phyloP scores from a whole-genome alignment of 208 protist genomes.

The Wallacemonas sp. region DNA sequence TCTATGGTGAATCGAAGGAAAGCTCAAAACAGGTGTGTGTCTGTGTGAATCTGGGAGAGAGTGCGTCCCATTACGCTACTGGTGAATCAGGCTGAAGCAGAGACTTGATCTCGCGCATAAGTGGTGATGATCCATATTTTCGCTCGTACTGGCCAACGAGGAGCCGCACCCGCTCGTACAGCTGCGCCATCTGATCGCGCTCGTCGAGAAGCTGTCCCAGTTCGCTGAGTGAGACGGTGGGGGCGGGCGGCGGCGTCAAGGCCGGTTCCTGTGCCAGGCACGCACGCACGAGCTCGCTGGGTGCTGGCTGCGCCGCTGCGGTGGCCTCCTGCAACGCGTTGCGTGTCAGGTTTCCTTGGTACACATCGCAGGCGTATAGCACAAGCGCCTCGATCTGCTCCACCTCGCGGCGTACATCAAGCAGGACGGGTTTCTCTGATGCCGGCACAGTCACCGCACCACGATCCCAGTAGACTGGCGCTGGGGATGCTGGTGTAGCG shows the following conservation, averaged over 20 bases:
- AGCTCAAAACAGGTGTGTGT: neutral
- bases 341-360: constrained; percentile 42
- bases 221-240: constrained; percentile 52
- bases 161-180: constrained; percentile 24
- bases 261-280: constrained; percentile 3
- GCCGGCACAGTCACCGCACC: constrained; percentile 36
- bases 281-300: neutral
- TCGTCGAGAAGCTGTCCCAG: constrained; percentile 66
- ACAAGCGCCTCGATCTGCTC: constrained; percentile 49
- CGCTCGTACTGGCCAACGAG: constrained; percentile 3
- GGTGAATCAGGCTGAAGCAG: constrained; percentile 30
- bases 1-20: neutral
- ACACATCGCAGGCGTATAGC: constrained; percentile 36
- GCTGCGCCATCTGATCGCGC: constrained; percentile 54
- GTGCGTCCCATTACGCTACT: too few species aligned
- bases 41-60: neutral
- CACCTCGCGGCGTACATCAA: constrained; percentile 40
- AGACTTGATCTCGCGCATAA: constrained; percentile 24
- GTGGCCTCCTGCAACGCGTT: neutral
- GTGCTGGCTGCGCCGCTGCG: neutral
- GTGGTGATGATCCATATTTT: constrained; percentile 9
- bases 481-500: neutral
- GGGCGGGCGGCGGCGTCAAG: neutral
- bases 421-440: constrained; percentile 22
- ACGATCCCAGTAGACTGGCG: constrained; percentile 11